Percentiles rank a stretch among this genome's conserved stretches.
These are phyloP conservation scores for Globisporangium okanoganense DNA, from an alignment of 352 stramenopile species.

Conservation along the genomic window DNA sequence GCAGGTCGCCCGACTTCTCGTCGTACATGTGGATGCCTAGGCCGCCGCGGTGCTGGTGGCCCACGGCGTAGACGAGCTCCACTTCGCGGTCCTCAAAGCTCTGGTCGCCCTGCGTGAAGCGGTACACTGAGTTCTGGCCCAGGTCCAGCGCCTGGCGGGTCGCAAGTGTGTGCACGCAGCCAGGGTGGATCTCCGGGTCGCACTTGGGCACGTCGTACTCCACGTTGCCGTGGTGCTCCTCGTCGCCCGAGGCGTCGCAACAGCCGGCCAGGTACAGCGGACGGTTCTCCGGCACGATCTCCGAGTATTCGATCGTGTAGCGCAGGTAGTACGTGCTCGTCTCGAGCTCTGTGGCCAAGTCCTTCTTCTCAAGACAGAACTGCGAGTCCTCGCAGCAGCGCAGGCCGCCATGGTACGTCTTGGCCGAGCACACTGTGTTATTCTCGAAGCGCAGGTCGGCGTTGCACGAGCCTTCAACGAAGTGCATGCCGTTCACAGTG, in stretches of 20 bases:
- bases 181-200: conserved; percentile 56
- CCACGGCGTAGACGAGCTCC: conserved; percentile 75
- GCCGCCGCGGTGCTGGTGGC: conserved; percentile 71
- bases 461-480: conserved; percentile 47
- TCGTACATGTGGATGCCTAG: conserved; percentile 75
- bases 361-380: conserved; percentile 59
- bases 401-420: conserved; percentile 67
- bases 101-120: conserved; percentile 16
- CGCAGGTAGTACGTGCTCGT: conserved; percentile 61
- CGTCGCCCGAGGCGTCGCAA: conserved; percentile 62
- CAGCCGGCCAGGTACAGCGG: conserved; percentile 65
- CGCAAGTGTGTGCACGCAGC: conserved; percentile 75
- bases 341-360: conserved; percentile 29
- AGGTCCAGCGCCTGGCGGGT: conserved; percentile 58
- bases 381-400: conserved; percentile 72
- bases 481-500: conserved; percentile 50
- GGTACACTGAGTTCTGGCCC: conserved; percentile 23
- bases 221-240: conserved; percentile 61
- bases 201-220: conserved; percentile 78
- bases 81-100: conserved; percentile 43
- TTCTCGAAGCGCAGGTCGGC: conserved; percentile 59
- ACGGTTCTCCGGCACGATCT: conserved; percentile 48
- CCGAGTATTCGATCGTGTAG: conserved; percentile 75
- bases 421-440: conserved; percentile 59
- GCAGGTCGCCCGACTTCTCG: conserved; percentile 54